Conservation (phyloP, 768 basidiomycete genomes). For the Termitomyces sp. region DNA sequence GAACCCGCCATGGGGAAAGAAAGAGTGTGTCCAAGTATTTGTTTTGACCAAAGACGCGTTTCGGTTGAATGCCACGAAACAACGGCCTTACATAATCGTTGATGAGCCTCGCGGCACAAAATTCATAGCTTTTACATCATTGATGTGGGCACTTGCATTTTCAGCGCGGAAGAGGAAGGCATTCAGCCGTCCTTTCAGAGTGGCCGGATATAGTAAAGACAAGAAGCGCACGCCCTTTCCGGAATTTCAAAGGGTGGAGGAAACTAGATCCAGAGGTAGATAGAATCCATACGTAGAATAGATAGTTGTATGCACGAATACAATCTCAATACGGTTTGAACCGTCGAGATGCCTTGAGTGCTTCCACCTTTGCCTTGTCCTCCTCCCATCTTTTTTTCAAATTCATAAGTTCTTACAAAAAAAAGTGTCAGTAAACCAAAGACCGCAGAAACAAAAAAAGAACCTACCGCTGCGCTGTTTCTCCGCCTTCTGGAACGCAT, state of each 20-base stretch:
- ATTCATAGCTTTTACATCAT: not conserved
- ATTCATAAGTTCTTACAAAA: conserved; percentile 56
- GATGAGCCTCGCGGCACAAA: not conserved
- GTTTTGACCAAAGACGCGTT: conserved; percentile 1
- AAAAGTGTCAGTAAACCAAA: too few relatives aligned
- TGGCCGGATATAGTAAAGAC: not conserved
- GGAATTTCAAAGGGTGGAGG: too few relatives aligned
- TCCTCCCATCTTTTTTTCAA: conserved; percentile 80
- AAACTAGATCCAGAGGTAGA: not conserved
- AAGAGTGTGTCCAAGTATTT: conserved; percentile 1
- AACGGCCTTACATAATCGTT: conserved; percentile 9
- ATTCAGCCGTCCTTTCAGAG: not conserved
- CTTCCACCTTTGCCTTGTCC: conserved; percentile 82
- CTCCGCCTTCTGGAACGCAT: conserved; percentile 88
- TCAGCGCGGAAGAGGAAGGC: not conserved
- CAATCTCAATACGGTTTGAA: conserved; percentile 81
- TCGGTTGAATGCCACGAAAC: conserved; percentile 13
- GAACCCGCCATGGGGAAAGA: conserved; percentile 14
- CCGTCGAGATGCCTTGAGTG: conserved; percentile 68
- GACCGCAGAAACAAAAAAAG: too few relatives aligned
- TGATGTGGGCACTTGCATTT: not conserved
- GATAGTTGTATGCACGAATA: not conserved
- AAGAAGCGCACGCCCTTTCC: too few relatives aligned
- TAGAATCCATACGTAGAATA: not conserved
- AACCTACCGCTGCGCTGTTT: conserved; percentile 75